phyloP scores from a whole-genome alignment of 345 rosid genomes.

The Lepidium africanum region DNA sequence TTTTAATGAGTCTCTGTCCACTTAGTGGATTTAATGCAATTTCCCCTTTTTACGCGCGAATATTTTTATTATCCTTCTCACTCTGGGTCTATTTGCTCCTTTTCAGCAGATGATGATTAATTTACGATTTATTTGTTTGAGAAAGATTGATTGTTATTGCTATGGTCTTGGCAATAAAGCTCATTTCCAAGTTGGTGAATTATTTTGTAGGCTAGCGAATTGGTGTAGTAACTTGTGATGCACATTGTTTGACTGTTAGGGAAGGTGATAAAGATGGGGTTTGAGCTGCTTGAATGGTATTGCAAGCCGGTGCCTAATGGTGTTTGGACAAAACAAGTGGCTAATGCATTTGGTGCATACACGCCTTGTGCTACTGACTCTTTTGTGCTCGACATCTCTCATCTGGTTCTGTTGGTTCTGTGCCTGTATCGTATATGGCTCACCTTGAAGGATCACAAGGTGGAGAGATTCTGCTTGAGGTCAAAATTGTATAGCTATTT shows the following conservation, averaged over 20 bases:
- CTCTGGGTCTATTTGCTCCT: constrained; percentile 15
- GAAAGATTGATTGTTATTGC: background rate
- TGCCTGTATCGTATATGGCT: constrained; percentile 84
- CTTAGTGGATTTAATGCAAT: background rate
- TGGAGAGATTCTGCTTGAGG: constrained; percentile 64
- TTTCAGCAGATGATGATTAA: background rate
- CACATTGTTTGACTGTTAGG: background rate
- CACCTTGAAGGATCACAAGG: constrained; percentile 55
- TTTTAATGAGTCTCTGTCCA: background rate
- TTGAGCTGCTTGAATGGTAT: constrained; percentile 67
- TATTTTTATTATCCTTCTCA: background rate
- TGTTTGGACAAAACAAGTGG: constrained; percentile 67
- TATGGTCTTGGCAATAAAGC: background rate
- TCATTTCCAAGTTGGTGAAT: background rate
- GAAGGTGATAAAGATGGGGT: constrained; percentile 40
- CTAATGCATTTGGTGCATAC: constrained; percentile 90
- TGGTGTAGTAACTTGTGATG: constrained; percentile 9
- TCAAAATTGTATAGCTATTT: constrained; percentile 69
- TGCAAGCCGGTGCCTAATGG: constrained; percentile 76
- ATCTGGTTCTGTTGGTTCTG: constrained; percentile 58
- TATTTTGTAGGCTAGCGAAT: constrained; percentile 3
- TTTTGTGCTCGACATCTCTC: constrained; percentile 54
- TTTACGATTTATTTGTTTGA: background rate
- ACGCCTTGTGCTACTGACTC: constrained; percentile 91
- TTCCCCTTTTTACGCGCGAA: background rate